A percentile compares a stretch with the other conserved stretches of the same genome.
Conservation (phyloP, 2,329 filamentous ascomycete species). For the Fusarium fujikuroi region DNA sequence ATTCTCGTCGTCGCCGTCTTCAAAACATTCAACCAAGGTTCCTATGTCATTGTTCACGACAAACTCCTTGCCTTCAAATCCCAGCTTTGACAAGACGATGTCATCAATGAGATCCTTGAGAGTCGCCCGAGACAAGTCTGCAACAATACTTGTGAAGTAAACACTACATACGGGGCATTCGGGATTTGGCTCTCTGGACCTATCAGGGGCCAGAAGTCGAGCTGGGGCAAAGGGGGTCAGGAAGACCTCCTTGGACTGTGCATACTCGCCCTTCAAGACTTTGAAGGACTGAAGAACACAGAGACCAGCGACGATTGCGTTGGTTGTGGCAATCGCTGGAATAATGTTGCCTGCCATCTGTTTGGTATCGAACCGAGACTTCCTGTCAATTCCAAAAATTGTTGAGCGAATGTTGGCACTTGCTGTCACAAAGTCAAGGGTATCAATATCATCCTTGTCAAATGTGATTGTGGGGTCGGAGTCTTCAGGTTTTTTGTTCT, state of each 20-base stretch:
- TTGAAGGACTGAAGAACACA: slow-evolving; percentile 95
- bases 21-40: slow-evolving; percentile 70
- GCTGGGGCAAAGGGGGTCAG: slow-evolving; percentile 74
- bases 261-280: slow-evolving; percentile 78
- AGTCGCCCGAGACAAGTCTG: slow-evolving; percentile 78
- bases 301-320: slow-evolving; percentile 92
- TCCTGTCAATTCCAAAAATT: slow-evolving; percentile 88
- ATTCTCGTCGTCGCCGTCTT: slow-evolving; percentile 87
- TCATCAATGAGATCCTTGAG: slow-evolving; percentile 82
- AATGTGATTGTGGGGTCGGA: slow-evolving; percentile 79
- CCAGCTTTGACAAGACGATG: slow-evolving; percentile 75
- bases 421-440: slow-evolving; percentile 91
- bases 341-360: slow-evolving; percentile 99
- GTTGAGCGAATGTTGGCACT: slow-evolving; percentile 89
- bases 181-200: slow-evolving; percentile 74
- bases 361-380: slow-evolving; percentile 96
- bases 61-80: slow-evolving; percentile 82
- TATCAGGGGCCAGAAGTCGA: slow-evolving; percentile 68
- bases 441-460: slow-evolving; percentile 97
- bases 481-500: slow-evolving; percentile 56
- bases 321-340: slow-evolving; percentile 96
- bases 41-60: slow-evolving; percentile 78
- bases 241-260: slow-evolving; percentile 84
- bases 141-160: slow-evolving; percentile 72
- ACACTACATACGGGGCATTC: slow-evolving; percentile 86